Percentiles rank a stretch among this genome's conserved stretches.
Evolutionary conservation across 805 yeast genomes (phyloP).

Genomic region (Candida yuanshanica): DNA sequence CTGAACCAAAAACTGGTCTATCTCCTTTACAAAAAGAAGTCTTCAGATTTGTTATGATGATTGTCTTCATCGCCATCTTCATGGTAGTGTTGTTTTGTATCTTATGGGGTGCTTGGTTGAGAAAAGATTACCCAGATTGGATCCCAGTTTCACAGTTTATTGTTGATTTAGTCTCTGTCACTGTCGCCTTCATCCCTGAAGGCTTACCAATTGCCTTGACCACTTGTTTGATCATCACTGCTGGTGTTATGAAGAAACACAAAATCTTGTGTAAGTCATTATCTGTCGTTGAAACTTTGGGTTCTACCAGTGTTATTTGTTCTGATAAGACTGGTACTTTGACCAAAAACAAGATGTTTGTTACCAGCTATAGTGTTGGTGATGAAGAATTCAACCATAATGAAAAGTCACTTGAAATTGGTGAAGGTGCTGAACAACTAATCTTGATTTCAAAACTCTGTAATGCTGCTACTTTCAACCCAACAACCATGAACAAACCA

Average conservation of each 20-base stretch:
- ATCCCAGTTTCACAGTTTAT: conserved; percentile 35
- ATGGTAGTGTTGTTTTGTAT: conserved; percentile 29
- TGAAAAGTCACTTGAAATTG: background rate
- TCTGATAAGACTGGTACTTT: conserved; percentile 42
- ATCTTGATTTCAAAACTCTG: conserved; percentile 28
- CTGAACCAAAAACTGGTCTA: conserved; percentile 33
- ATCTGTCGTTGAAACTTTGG: conserved; percentile 50
- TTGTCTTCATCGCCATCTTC: conserved; percentile 22
- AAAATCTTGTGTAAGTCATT: conserved; percentile 41
- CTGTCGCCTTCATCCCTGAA: conserved; percentile 47
- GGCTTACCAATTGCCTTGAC: conserved; percentile 48
- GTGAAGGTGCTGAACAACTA: conserved; percentile 4
- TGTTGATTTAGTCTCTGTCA: conserved; percentile 38
- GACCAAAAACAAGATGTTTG: conserved; percentile 45
- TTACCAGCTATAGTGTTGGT: conserved; percentile 23
- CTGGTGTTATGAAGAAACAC: conserved; percentile 38
- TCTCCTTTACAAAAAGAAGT: conserved; percentile 40
- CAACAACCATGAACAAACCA: conserved; percentile 9
- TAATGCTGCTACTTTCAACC: conserved; percentile 29
- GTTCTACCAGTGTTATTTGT: conserved; percentile 44
- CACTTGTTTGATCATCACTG: conserved; percentile 43
- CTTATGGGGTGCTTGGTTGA: conserved; percentile 41
- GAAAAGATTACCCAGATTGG: conserved; percentile 34
- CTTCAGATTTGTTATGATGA: conserved; percentile 29
- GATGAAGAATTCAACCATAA: background rate